Conservation (phyloP, 1,284 basidiomycete genomes). For the Porogramme epimiltina region DNA sequence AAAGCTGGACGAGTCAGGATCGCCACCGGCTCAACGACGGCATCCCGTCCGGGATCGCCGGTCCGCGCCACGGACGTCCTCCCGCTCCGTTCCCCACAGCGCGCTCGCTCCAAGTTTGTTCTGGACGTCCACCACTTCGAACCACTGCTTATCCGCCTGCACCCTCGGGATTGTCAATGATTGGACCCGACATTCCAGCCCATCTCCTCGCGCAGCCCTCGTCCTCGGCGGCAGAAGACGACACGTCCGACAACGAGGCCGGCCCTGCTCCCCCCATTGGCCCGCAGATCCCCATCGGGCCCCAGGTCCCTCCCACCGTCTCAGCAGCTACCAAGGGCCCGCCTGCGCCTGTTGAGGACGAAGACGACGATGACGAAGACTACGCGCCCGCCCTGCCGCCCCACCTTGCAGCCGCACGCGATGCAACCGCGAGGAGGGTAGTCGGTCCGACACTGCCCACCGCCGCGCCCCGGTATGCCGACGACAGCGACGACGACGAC, state of each 20-base stretch:
- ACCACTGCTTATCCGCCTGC: constrained; percentile 32
- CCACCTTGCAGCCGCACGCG: constrained; percentile 47
- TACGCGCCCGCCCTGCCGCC: constrained; percentile 69
- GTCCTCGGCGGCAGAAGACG: constrained; percentile 4
- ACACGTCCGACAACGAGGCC: constrained; percentile 11
- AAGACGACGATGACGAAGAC: constrained; percentile 48
- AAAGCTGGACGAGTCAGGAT: too few species aligned
- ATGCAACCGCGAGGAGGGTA: constrained; percentile 28
- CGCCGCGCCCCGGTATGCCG: constrained; percentile 33
- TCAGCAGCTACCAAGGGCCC: constrained; percentile 1
- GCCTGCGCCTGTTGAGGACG: neutral
- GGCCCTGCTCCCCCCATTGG: constrained; percentile 17
- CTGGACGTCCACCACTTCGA: neutral
- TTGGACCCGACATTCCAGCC: constrained; percentile 54
- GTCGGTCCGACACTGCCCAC: constrained; percentile 43
- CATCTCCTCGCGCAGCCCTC: constrained; percentile 32
- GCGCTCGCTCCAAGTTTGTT: too few species aligned
- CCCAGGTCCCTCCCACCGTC: constrained; percentile 16
- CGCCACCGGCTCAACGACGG: too few species aligned
- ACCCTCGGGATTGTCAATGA: too few species aligned
- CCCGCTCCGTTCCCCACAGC: too few species aligned
- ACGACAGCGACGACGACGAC: constrained; percentile 71
- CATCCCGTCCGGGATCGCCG: too few species aligned
- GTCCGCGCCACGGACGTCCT: too few species aligned
- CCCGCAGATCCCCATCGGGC: constrained; percentile 25